Base-by-base conservation (phyloP, 1,284 basidiomycete genomes). In the Volvariella surrecta region DNA sequence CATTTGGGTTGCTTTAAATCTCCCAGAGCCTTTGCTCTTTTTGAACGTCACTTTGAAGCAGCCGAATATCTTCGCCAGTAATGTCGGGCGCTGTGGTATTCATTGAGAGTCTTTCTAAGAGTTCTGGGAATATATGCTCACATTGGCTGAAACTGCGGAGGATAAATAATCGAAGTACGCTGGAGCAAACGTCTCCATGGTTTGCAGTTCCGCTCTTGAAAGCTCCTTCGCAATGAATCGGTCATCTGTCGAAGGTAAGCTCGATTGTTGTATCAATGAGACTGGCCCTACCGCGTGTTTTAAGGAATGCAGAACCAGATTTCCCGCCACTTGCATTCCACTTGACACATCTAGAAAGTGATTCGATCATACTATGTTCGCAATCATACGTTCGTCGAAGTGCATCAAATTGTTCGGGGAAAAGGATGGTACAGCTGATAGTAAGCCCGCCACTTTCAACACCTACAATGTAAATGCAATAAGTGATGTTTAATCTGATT, bases 141-240 rank as follows among this genome's bases (percentile, higher is more conserved):
- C 87, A 54, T 86, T 79, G 32, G 81, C 83, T 40, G 79, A 76
- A 18, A 89, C 77, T 3, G 91, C 85, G 16, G 88, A 82, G 2
- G 89, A 86, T 81, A 98, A 93, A 62, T 99, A 99, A 53, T 94
- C 88, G 58, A 99, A 99, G 63, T 99, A 99, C 2, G 90, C 87
- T 0, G 95, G 95, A 6, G 93, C 96, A 63, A 99, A 99, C 4
- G 89, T 92, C 54, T 94, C 90, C 76, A 99, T 89, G 0, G 90
- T 89, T 57, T 97, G 91, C 54, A 98, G 72, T 61, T 99, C 96
- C 32, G 89, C 74, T 45, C 82, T 76, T 0, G 93, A 96, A 22
- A 99, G 78, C 57, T 97, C 95, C 59, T 99, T 99, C 39, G 96
- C 91, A 52, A 99, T 94, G 68, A 99, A 95, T 3, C 96, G 90